A percentile compares a stretch with the other conserved stretches of the same genome.
phyloP scores from a whole-genome alignment of 805 yeast genomes.

The Saccharomycopsis sp. region DNA sequence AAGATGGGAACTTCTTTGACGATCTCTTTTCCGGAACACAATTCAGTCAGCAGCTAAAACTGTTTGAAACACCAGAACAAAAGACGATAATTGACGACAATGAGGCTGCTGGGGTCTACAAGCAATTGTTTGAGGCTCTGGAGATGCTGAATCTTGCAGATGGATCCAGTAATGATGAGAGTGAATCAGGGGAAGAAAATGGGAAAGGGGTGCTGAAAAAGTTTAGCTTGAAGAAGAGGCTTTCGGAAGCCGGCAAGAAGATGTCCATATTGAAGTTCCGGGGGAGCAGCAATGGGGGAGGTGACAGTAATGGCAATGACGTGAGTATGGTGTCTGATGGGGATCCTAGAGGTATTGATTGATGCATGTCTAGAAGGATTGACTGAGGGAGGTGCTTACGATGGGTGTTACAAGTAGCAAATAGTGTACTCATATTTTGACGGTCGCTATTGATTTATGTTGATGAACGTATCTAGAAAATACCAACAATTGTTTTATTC shows the following conservation, averaged over 20 bases:
- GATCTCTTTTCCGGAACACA: neutral
- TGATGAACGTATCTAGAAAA: too few species aligned
- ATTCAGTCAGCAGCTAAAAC: neutral
- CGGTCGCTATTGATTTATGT: too few species aligned
- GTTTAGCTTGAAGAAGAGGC: constrained; percentile 17
- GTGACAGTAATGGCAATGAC: neutral
- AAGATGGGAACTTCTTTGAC: neutral
- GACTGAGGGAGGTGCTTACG: too few species aligned
- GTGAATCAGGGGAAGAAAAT: neutral
- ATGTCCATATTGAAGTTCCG: constrained; percentile 20
- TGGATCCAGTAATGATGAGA: neutral
- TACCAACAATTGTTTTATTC: too few species aligned
- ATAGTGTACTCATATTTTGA: too few species aligned
- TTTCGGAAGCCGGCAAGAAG: constrained; percentile 26
- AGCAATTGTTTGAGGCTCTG: neutral
- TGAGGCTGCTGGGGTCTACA: neutral
- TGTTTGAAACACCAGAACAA: neutral
- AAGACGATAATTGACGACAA: neutral
- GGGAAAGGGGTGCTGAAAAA: constrained; percentile 9
- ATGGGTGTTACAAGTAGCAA: too few species aligned
- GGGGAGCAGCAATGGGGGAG: neutral
- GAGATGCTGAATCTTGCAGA: neutral
- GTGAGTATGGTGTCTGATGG: too few species aligned
- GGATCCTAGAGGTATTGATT: too few species aligned
- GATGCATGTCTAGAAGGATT: too few species aligned